Percentiles rank a stretch among this genome's conserved stretches.
Conservation (phyloP, 345 rosid genomes). For the Brassica carinata region DNA sequence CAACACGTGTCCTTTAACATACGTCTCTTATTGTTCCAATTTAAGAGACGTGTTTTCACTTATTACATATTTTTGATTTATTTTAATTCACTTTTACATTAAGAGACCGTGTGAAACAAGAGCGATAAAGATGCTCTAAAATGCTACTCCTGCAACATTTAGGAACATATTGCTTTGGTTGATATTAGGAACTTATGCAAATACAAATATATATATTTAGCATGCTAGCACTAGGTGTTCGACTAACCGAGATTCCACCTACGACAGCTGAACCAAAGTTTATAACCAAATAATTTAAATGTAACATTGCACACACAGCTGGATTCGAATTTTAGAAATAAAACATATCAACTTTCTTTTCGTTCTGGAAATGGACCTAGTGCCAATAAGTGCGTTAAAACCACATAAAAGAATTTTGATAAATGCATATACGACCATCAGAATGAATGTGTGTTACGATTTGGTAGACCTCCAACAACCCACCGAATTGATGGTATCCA, state of each 20-base stretch:
- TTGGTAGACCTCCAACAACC: slow-evolving; percentile 28
- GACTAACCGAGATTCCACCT: not conserved
- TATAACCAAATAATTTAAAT: not conserved
- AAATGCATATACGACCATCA: slow-evolving; percentile 6
- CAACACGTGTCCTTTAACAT: too few relatives aligned
- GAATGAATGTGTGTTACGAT: slow-evolving; percentile 24
- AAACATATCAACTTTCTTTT: not conserved
- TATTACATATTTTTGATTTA: too few relatives aligned
- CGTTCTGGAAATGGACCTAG: slow-evolving; percentile 10
- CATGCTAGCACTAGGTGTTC: not conserved
- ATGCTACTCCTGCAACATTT: not conserved
- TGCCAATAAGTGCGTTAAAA: not conserved
- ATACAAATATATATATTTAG: not conserved
- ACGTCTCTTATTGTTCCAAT: too few relatives aligned
- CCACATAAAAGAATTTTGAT: slow-evolving; percentile 3
- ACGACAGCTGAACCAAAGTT: not conserved
- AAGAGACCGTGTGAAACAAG: too few relatives aligned
- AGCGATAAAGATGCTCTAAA: not conserved
- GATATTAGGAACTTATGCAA: not conserved
- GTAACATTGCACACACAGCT: not conserved
- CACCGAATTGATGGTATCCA: slow-evolving; percentile 28
- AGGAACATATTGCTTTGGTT: not conserved
- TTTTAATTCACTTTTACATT: too few relatives aligned
- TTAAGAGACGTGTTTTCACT: too few relatives aligned
- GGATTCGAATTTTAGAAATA: not conserved